Percentiles rank a stretch among this genome's conserved stretches.
phyloP scores from a whole-genome alignment of 352 stramenopile species.

The Globisporangium okanoganense region DNA sequence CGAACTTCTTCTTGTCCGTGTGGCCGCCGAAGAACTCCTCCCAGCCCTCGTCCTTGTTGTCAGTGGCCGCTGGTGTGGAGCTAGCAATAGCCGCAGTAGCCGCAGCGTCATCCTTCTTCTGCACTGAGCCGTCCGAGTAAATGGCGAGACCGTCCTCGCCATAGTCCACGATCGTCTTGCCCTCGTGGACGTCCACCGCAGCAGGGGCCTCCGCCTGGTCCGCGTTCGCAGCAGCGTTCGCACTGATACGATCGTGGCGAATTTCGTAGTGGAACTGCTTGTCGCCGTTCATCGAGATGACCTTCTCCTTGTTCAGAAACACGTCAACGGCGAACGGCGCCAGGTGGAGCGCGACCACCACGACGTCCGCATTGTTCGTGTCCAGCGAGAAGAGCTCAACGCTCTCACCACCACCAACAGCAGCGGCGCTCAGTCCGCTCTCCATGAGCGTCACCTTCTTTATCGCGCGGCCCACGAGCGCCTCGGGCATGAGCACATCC shows the following conservation, averaged over 20 bases:
- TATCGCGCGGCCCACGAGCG: conserved; percentile 30
- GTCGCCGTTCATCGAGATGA: conserved; percentile 61
- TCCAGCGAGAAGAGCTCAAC: conserved; percentile 35
- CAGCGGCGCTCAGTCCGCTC: conserved; percentile 23
- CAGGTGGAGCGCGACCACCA: conserved; percentile 53
- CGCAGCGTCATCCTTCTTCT: conserved; percentile 27
- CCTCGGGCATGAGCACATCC: conserved; percentile 37
- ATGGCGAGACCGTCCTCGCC: conserved; percentile 97
- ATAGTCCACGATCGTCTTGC: conserved; percentile 95
- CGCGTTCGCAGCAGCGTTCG: conserved; percentile 21
- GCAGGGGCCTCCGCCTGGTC: conserved; percentile 20
- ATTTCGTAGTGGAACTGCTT: conserved; percentile 73
- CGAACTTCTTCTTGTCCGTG: conserved; percentile 80
- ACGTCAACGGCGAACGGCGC: conserved; percentile 61
- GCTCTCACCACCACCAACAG: conserved; percentile 16
- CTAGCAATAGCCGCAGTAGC: conserved; percentile 19
- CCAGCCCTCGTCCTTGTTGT: conserved; percentile 82
- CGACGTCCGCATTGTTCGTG: conserved; percentile 10
- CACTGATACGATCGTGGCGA: conserved; percentile 65
- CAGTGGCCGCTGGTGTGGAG: conserved; percentile 2
- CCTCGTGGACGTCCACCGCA: conserved; percentile 71
- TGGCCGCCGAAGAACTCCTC: conserved; percentile 95
- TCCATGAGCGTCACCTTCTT: conserved; percentile 30
- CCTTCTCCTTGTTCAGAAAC: conserved; percentile 58
- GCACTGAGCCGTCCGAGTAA: conserved; percentile 92